These are phyloP conservation scores for Lasiosphaeria hispida DNA, from an alignment of 495 filamentous ascomycete genomes.

Conservation along the genomic window DNA sequence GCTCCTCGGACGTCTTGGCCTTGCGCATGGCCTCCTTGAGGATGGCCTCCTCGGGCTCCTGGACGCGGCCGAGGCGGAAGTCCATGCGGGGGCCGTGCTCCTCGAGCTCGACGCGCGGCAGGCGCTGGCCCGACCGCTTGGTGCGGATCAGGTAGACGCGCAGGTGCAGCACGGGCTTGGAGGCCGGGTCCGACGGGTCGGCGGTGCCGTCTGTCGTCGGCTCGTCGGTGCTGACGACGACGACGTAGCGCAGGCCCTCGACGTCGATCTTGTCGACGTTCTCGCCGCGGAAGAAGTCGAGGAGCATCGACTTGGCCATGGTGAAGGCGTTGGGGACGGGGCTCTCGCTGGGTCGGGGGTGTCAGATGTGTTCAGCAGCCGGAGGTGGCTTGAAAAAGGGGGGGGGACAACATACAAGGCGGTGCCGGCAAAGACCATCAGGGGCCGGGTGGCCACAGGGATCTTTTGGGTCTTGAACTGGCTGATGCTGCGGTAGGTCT, in stretches of 20 bases:
- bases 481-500: conserved; percentile 60
- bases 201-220: conserved; percentile 30
- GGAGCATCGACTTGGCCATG: conserved; percentile 79
- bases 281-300: conserved; percentile 80
- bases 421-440: conserved; percentile 83
- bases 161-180: conserved; percentile 71
- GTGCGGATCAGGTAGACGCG: conserved; percentile 82
- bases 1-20: conserved; percentile 68
- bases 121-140: conserved; percentile 77
- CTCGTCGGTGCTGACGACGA: conserved; percentile 78
- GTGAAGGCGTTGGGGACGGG: conserved; percentile 69
- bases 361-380: neutral
- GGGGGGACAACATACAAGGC: conserved; percentile 48
- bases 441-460: conserved; percentile 77
- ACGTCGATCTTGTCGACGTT: conserved; percentile 79
- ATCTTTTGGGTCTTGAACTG: conserved; percentile 84
- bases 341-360: conserved; percentile 51
- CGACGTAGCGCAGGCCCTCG: conserved; percentile 85
- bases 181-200: conserved; percentile 46
- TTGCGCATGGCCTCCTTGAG: conserved; percentile 90
- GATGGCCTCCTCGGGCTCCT: conserved; percentile 69
- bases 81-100: conserved; percentile 96
- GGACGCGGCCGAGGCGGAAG: conserved; percentile 79
- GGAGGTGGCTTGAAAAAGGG: neutral
- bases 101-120: conserved; percentile 88